Conservation (phyloP, 148 eudicot genomes). For the Fagopyrum tataricum region DNA sequence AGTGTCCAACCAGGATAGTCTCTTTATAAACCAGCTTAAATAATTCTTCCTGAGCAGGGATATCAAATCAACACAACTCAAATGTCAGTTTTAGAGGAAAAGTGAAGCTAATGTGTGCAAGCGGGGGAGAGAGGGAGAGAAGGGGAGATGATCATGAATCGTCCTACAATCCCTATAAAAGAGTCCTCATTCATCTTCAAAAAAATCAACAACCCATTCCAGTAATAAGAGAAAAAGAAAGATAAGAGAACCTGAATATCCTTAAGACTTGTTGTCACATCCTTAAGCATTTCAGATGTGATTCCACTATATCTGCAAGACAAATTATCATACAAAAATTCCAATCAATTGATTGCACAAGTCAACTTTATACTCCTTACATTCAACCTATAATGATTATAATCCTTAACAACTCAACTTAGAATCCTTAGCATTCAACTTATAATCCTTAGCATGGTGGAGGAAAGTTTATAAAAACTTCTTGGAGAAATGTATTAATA, state of each 20-base stretch:
- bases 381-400: background rate
- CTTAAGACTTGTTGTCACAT: conserved; percentile 70
- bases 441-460: background rate
- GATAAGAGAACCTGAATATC: conserved; percentile 66
- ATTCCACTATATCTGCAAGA: conserved; percentile 87
- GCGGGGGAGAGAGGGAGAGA: background rate
- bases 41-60: conserved; percentile 63
- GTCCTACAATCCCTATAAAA: background rate
- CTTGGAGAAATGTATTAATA: background rate
- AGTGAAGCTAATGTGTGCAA: background rate
- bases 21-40: conserved; percentile 68
- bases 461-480: background rate
- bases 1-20: conserved; percentile 88
- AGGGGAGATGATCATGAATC: background rate
- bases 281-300: conserved; percentile 73
- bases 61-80: background rate
- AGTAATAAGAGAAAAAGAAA: conserved; percentile 1
- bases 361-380: background rate
- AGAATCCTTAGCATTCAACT: background rate
- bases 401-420: background rate
- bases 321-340: background rate
- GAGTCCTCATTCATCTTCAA: background rate
- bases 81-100: background rate
- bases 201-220: background rate
- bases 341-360: background rate